A percentile compares a stretch with the other conserved stretches of the same genome.
phyloP scores from a whole-genome alignment of 2,329 filamentous ascomycete genomes.

The Neophaeococcomyces mojaviensis region DNA sequence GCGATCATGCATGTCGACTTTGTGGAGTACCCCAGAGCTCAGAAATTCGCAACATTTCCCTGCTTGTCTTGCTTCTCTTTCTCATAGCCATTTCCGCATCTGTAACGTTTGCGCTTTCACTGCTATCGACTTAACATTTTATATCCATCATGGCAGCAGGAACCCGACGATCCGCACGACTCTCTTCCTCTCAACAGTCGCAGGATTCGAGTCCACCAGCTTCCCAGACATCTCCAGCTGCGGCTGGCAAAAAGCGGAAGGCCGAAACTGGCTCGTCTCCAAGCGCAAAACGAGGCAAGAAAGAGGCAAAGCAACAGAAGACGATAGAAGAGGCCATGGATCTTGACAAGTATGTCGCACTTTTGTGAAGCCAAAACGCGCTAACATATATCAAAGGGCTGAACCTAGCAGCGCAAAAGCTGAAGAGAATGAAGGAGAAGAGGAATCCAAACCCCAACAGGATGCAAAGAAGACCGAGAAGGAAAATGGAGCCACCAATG shows the following conservation, averaged over 20 bases:
- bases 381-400: conserved; percentile 2
- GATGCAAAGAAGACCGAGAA: background rate
- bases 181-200: conserved; percentile 33
- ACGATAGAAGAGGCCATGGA: conserved; percentile 24
- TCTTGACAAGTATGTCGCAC: conserved; percentile 13
- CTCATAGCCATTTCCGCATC: no score
- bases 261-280: conserved; percentile 19
- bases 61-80: background rate
- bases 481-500: background rate
- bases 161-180: conserved; percentile 30
- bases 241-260: conserved; percentile 35
- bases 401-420: conserved; percentile 10
- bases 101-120: background rate
- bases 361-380: background rate
- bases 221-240: conserved; percentile 18
- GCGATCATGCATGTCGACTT: background rate
- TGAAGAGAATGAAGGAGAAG: background rate
- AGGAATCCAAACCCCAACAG: background rate
- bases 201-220: conserved; percentile 15
- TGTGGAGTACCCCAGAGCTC: conserved; percentile 1
- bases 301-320: conserved; percentile 23
- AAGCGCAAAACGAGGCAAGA: conserved; percentile 34
- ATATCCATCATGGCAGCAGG: conserved; percentile 10
- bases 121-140: background rate
- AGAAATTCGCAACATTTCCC: background rate